Base-by-base conservation (phyloP, 2,329 filamentous ascomycete species). In the Alternaria sp. region DNA sequence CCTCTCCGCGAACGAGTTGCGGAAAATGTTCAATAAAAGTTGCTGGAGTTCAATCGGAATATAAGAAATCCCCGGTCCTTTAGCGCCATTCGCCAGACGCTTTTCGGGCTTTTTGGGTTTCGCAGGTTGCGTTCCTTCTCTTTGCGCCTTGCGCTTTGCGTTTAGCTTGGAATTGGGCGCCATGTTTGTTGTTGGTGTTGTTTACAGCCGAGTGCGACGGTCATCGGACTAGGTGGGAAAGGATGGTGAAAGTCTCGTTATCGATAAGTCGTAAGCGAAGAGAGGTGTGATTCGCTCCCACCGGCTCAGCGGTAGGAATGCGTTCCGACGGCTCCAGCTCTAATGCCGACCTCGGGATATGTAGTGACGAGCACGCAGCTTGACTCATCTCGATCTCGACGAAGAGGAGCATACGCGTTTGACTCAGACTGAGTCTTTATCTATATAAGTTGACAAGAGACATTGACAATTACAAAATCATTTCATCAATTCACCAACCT, bases 21-120 rank as follows among this genome's bases (percentile, higher is more conserved):
- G 85, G 81, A 96, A 97, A 66, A 93, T 83, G 71, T 93, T 86
- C 50, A 97, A 83, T 25, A 96, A 84, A 36, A 86, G 82, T 77
- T 94, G 92, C 74, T 93, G 91, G 3, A 90, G 76, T 44, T 85
- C 80, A 8, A 85, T 49, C 1, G 86, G 84, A 17, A 88, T 71
- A 1, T 61, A 26, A 13, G 71, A 68, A 44, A 65, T 54, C 2
- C 56, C n/a, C 17, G 57, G 56, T 11, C 54, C 50, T 30, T 66
- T 59, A 7, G 64, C 56, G 6, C 63, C 46, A 17, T 62, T 46
- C 12, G 45, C 23, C 25, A 44, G 44, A 23, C 57, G 57, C 26
- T 32, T 59, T 23, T 62, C 47, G 3, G 44, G 15, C 7, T 56
- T 61, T 10, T 40, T 40, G n/a, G 50, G 25, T 9, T 65, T 67